phyloP scores from a whole-genome alignment of 2,329 filamentous ascomycete genomes.

The Davidsoniella virescens region DNA sequence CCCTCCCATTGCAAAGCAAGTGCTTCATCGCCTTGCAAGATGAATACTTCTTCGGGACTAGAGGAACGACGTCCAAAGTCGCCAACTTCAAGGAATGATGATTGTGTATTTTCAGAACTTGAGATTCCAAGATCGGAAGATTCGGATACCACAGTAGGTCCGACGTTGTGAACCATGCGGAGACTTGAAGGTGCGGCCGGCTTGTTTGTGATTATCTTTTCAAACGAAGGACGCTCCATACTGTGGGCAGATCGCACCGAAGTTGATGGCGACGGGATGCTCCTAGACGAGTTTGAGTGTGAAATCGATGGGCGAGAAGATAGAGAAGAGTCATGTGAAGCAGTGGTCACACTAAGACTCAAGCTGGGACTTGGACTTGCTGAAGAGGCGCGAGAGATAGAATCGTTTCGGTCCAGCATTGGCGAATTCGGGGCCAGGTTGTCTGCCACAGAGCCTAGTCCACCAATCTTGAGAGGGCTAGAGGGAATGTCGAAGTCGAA shows the following conservation, averaged over 20 bases:
- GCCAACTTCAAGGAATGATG: neutral
- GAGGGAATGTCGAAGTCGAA: constrained; percentile 11
- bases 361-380: constrained; percentile 8
- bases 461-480: neutral
- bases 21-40: constrained; percentile 23
- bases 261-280: constrained; percentile 10
- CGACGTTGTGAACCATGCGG: constrained; percentile 9
- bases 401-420: neutral
- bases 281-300: constrained; percentile 7
- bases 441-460: neutral
- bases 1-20: constrained; percentile 16
- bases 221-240: constrained; percentile 12
- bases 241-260: constrained; percentile 8
- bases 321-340: constrained; percentile 6
- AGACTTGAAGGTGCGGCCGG: constrained; percentile 10
- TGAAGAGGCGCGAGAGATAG: constrained; percentile 6
- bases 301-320: constrained; percentile 8
- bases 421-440: neutral
- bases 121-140: neutral
- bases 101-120: neutral
- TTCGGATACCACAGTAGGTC: constrained; percentile 9
- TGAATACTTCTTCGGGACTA: constrained; percentile 8
- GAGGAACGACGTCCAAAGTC: constrained; percentile 8
- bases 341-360: neutral
- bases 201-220: constrained; percentile 7